Conservation (phyloP, 83 land plant species). For the Diphasiastrum complanatum region DNA sequence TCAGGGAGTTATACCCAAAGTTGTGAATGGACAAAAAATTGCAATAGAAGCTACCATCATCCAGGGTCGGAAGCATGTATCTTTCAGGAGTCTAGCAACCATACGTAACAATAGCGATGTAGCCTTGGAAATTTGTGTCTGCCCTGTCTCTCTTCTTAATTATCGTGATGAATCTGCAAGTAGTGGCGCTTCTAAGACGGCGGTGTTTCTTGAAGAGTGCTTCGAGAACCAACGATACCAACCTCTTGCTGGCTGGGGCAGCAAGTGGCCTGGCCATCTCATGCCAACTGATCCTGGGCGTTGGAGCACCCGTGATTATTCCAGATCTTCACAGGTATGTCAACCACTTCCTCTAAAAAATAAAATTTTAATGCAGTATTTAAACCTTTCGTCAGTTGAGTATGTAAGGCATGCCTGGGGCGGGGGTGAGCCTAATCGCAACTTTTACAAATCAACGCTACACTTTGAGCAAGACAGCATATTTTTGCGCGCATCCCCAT, state of each 20-base stretch:
- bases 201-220: constrained; percentile 47
- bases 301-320: constrained; percentile 76
- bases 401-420: too few species aligned
- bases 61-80: constrained; percentile 71
- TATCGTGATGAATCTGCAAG: constrained; percentile 19
- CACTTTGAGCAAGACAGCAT: too few species aligned
- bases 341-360: too few species aligned
- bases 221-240: constrained; percentile 82
- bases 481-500: too few species aligned
- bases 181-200: constrained; percentile 15
- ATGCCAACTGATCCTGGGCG: constrained; percentile 59
- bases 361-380: too few species aligned
- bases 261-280: constrained; percentile 44
- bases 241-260: constrained; percentile 80
- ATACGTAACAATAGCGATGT: constrained; percentile 71
- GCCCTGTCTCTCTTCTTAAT: constrained; percentile 39
- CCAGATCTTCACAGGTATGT: constrained; percentile 19
- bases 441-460: too few species aligned
- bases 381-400: too few species aligned
- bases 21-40: constrained; percentile 39
- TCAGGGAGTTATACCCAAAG: constrained; percentile 56
- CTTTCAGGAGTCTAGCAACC: constrained; percentile 69
- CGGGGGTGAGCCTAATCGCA: too few species aligned
- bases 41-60: constrained; percentile 75
- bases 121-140: constrained; percentile 53